Base-by-base conservation (phyloP, 2,329 filamentous ascomycete species). In the Talaromyces islandicus region DNA sequence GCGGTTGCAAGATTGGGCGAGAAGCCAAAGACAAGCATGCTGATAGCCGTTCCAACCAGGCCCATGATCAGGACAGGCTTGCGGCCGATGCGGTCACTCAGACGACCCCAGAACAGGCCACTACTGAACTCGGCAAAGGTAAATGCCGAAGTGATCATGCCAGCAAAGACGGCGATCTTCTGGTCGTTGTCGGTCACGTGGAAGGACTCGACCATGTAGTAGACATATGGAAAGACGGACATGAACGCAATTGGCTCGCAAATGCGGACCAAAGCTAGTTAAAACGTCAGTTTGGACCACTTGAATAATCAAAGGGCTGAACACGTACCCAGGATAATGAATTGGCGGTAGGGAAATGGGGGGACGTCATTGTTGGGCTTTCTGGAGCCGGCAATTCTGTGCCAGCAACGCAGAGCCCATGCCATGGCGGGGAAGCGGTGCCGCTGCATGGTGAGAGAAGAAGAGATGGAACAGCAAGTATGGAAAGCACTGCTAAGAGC, bases 221-320 rank as follows among this genome's bases (percentile, higher is more conserved):
- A 97, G 68, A 96, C 92, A 76, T 97, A 99, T 1, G 94, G 94
- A 73, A 99, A 97, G 68, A 97, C 97, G 58, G 92, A 97, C 91
- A 97, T 97, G 82, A 99, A 97, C 6, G 94, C 94, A 75, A 99
- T 97, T 57, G 94, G 94, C 74, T 99, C 94, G 81, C 92, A 97
- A 80, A 99, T 93, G 71, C 94, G 88, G 78, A 92, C 96, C 70
- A 96, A 83, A 52, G 92, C 92, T 95, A 62, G 27, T 60, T 19
- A 46, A 25, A 14, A 52, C 5, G 48, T 52, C 24, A 52, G 48
- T 27, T 21, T 27, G 14, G 24, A n/a, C 2, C 21, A 9, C 12
- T 29, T 10, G 25, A 52, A 52, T 9, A 27, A 52, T 4, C 5
- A 29, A 29, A 4, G n/a, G n/a, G n/a, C n/a, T n/a, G n/a, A 27